phyloP scores from a whole-genome alignment of 495 filamentous ascomycete species.

The Apiosordaria backusii region DNA sequence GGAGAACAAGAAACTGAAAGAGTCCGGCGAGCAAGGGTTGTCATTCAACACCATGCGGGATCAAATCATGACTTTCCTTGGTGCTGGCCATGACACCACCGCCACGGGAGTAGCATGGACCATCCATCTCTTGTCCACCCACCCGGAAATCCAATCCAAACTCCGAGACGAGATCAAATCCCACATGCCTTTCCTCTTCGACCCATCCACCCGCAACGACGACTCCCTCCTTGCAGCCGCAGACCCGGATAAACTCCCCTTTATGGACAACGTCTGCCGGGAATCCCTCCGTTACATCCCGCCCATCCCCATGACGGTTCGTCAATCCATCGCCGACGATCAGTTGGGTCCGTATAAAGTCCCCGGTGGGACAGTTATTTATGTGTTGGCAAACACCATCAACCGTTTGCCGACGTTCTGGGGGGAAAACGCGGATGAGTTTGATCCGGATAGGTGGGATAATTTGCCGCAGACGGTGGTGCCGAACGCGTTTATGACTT shows the following conservation, averaged over 20 bases:
- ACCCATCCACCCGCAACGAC: slow-evolving; percentile 22
- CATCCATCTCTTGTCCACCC: slow-evolving; percentile 32
- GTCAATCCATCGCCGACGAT: slow-evolving; percentile 34
- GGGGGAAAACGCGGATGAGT: slow-evolving; percentile 36
- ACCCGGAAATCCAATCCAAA: slow-evolving; percentile 33
- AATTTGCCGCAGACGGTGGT: slow-evolving; percentile 29
- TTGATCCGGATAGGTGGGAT: slow-evolving; percentile 42
- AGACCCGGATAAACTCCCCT: slow-evolving; percentile 34
- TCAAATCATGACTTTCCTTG: slow-evolving; percentile 47
- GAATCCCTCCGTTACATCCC: slow-evolving; percentile 49
- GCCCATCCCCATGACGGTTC: slow-evolving; percentile 41
- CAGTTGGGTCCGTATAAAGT: slow-evolving; percentile 28
- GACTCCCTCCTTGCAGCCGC: slow-evolving; percentile 16
- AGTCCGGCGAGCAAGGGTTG: slow-evolving; percentile 26
- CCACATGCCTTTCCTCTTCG: slow-evolving; percentile 42
- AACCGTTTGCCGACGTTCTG: slow-evolving; percentile 38
- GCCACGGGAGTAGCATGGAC: slow-evolving; percentile 38
- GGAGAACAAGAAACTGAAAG: slow-evolving; percentile 26
- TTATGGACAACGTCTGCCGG: slow-evolving; percentile 47
- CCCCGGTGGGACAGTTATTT: slow-evolving; percentile 32
- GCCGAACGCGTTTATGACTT: slow-evolving; percentile 39
- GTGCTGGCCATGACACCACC: slow-evolving; percentile 41
- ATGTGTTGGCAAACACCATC: slow-evolving; percentile 38
- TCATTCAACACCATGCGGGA: slow-evolving; percentile 46
- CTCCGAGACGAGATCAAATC: slow-evolving; percentile 36